Conservation (phyloP, 768 basidiomycete genomes). For the Tremella mesenterica region DNA sequence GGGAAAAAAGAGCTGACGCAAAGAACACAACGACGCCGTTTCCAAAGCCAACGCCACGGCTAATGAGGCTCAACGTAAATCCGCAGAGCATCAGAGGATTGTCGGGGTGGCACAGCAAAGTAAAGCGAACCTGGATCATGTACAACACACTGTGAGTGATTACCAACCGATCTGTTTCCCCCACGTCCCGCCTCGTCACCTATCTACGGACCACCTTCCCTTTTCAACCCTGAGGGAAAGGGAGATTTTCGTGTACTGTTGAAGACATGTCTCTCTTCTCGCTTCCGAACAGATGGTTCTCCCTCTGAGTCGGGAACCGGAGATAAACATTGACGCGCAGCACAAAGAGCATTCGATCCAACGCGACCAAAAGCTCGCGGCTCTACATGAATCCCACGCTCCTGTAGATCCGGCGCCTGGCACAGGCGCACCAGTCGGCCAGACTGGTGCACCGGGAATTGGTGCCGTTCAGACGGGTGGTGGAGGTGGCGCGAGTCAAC, state of each 20-base stretch:
- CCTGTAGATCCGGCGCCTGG: background rate
- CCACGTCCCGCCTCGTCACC: too few species aligned
- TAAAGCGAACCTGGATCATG: background rate
- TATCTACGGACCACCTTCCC: too few species aligned
- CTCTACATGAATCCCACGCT: conserved; percentile 3
- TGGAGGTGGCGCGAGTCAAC: background rate
- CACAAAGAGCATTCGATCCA: conserved; percentile 1
- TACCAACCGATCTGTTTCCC: background rate
- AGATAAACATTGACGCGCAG: background rate
- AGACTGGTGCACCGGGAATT: background rate
- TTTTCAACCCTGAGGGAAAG: too few species aligned
- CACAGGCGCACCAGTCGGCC: background rate
- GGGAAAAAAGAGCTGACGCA: too few species aligned
- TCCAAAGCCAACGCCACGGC: conserved; percentile 1
- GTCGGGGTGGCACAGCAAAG: background rate
- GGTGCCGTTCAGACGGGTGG: background rate
- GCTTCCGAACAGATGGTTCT: too few species aligned
- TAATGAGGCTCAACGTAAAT: background rate
- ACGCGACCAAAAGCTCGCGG: conserved; percentile 8
- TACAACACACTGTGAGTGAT: background rate
- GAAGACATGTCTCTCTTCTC: too few species aligned
- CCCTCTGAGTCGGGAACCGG: too few species aligned
- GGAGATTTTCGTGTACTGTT: too few species aligned
- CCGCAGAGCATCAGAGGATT: background rate
- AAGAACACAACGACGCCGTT: conserved; percentile 6